Percentiles rank a stretch among this genome's conserved stretches.
These are phyloP conservation scores for Phytomonas francai DNA, from an alignment of 208 protist species.

Conservation along the genomic window DNA sequence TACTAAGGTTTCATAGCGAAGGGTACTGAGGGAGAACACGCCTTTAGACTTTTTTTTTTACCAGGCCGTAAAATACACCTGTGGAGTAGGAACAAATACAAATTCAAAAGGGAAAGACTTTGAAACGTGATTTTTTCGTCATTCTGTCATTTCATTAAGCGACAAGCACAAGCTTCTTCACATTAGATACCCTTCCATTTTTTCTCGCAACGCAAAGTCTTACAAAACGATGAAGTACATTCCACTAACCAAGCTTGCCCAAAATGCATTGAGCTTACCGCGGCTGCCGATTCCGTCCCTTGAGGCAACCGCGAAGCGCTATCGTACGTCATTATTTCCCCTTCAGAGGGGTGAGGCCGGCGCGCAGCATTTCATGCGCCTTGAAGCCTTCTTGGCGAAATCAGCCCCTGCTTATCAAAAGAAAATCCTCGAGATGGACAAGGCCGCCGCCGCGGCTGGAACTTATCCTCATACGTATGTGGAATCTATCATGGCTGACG, in stretches of 20 bases:
- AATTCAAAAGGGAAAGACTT: background rate
- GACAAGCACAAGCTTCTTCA: conserved; percentile 9
- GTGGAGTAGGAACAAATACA: background rate
- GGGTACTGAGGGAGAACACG: background rate
- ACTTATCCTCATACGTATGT: conserved; percentile 64
- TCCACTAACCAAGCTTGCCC: conserved; percentile 30
- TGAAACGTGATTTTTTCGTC: conserved; percentile 1
- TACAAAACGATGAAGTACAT: conserved; percentile 54
- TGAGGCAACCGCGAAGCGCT: conserved; percentile 42
- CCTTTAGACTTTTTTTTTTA: background rate
- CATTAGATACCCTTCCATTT: conserved; percentile 5
- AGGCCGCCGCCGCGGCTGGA: conserved; percentile 24
- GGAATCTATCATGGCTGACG: conserved; percentile 41
- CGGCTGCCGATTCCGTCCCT: conserved; percentile 71
- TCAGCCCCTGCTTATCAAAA: conserved; percentile 57
- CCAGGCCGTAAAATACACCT: background rate
- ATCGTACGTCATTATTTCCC: conserved; percentile 39
- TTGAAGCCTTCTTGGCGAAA: conserved; percentile 55
- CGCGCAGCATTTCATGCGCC: conserved; percentile 45
- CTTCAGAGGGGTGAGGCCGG: conserved; percentile 48
- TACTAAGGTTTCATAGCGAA: background rate
- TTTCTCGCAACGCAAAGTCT: conserved; percentile 6
- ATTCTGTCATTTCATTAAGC: conserved; percentile 2
- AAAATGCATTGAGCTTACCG: conserved; percentile 72
- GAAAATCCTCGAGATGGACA: conserved; percentile 52